Evolutionary conservation across 805 yeast genomes (phyloP).

Genomic region (Saturnispora galanensis): DNA sequence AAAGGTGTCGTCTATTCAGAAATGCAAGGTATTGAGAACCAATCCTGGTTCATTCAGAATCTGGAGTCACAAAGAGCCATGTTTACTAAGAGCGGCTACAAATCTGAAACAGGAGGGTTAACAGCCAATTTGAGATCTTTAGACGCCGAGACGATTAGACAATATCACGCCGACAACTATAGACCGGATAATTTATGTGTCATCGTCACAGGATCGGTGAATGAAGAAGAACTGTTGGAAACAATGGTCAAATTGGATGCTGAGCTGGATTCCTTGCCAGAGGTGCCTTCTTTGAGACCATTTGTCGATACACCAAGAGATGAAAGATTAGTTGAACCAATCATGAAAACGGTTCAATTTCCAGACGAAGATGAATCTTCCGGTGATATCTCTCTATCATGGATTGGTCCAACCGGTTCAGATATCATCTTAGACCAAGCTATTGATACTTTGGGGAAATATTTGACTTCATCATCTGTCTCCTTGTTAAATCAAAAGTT

Average conservation of each 20-base stretch:
- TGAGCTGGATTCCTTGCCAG: constrained; percentile 36
- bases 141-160: constrained; percentile 61
- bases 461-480: constrained; percentile 67
- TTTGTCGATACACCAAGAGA: constrained; percentile 61
- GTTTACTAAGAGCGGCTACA: constrained; percentile 65
- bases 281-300: constrained; percentile 46
- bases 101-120: constrained; percentile 91
- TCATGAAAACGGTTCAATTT: constrained; percentile 52
- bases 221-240: constrained; percentile 57
- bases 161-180: constrained; percentile 64
- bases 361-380: constrained; percentile 84
- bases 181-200: constrained; percentile 78
- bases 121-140: constrained; percentile 65
- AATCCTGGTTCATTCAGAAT: constrained; percentile 57
- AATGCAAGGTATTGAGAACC: constrained; percentile 88
- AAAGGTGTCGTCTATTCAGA: constrained; percentile 96
- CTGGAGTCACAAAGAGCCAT: constrained; percentile 50
- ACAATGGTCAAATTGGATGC: constrained; percentile 55
- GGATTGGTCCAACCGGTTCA: constrained; percentile 69
- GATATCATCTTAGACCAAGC: constrained; percentile 54
- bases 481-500: constrained; percentile 62
- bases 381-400: constrained; percentile 64
- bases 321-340: constrained; percentile 30
- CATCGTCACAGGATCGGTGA: constrained; percentile 78
- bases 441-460: constrained; percentile 57